Conservation (phyloP, 2,329 filamentous ascomycete species). For the Alternaria sp. region DNA sequence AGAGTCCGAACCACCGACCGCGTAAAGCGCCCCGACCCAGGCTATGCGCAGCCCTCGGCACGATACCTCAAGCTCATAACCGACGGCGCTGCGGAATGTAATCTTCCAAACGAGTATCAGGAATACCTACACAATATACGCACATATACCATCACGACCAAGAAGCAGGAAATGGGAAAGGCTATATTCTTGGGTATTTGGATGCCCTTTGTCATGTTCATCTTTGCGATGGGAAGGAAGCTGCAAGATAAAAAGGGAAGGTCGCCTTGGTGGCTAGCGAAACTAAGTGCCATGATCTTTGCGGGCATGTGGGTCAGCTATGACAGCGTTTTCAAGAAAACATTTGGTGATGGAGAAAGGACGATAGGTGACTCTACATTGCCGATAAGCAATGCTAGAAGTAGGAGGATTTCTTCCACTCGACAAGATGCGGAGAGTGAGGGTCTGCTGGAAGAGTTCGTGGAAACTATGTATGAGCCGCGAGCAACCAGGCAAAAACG, state of each 20-base stretch:
- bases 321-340: constrained; percentile 65
- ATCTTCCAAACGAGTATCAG: constrained; percentile 79
- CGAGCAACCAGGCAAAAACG: neutral
- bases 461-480: neutral
- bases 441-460: constrained; percentile 15
- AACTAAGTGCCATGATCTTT: constrained; percentile 60
- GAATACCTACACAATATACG: constrained; percentile 72
- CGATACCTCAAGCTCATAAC: constrained; percentile 83
- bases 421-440: constrained; percentile 18
- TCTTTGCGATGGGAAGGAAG: constrained; percentile 57
- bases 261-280: constrained; percentile 70
- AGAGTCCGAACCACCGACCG: constrained; percentile 42
- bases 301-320: constrained; percentile 68
- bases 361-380: constrained; percentile 48
- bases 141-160: constrained; percentile 72
- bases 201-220: constrained; percentile 62
- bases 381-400: neutral
- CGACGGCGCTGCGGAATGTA: constrained; percentile 78
- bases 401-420: neutral
- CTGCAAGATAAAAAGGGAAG: constrained; percentile 71
- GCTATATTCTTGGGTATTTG: constrained; percentile 67
- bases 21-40: constrained; percentile 66
- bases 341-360: constrained; percentile 88
- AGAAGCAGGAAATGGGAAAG: constrained; percentile 70
- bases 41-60: constrained; percentile 80